phyloP scores from a whole-genome alignment of 495 filamentous ascomycete species.

The Penicillium mononematosum region DNA sequence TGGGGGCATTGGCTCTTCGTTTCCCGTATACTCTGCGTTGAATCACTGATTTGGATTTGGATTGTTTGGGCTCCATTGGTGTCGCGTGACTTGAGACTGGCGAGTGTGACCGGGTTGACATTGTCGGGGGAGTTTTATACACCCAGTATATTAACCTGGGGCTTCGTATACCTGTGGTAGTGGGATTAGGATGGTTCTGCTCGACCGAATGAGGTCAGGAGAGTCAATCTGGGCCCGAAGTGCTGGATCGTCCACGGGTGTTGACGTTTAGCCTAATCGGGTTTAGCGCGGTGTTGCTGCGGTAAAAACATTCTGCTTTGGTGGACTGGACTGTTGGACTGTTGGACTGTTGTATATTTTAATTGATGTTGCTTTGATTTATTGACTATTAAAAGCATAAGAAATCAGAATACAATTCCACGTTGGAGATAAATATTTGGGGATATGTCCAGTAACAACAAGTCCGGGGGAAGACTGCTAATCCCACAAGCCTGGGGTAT shows the following conservation, averaged over 20 bases:
- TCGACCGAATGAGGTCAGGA: neutral
- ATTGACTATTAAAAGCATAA: too few relatives aligned
- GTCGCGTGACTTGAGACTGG: constrained; percentile 23
- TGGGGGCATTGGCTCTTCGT: constrained; percentile 38
- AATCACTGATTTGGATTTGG: constrained; percentile 23
- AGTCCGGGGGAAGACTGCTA: neutral
- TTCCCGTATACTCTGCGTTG: constrained; percentile 47
- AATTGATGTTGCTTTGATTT: too few relatives aligned
- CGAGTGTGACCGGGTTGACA: constrained; percentile 13
- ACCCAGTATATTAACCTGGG: neutral
- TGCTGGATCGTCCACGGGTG: constrained; percentile 9
- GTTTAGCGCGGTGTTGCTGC: constrained; percentile 30
- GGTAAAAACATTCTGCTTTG: constrained; percentile 10
- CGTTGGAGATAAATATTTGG: neutral
- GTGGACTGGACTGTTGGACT: neutral
- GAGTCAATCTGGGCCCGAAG: neutral
- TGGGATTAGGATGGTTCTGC: neutral
- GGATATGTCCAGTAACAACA: neutral
- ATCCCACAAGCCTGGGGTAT: neutral
- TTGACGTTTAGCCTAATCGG: constrained; percentile 32
- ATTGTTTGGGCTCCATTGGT: constrained; percentile 20
- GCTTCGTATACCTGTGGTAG: neutral
- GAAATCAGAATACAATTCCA: too few relatives aligned
- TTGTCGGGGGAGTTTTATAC: neutral
- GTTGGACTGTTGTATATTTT: neutral